These are phyloP conservation scores for Zygoascus tannicola DNA, from an alignment of 805 yeast genomes.

Conservation along the genomic window DNA sequence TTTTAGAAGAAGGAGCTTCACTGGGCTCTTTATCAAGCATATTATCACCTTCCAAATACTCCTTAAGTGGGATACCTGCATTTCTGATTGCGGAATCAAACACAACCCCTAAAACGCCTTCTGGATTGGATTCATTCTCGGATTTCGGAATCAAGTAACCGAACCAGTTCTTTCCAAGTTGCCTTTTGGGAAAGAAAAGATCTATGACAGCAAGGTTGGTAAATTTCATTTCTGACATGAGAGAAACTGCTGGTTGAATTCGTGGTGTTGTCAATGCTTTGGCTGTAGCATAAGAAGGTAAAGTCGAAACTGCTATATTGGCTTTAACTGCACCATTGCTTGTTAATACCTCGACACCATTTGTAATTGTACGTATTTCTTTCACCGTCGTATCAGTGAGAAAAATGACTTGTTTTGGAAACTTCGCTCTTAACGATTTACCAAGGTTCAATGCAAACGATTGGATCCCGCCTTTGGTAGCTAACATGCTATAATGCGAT, in stretches of 20 bases:
- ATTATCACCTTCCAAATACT: slow-evolving; percentile 3
- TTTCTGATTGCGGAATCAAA: slow-evolving; percentile 81
- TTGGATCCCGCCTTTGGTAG: slow-evolving; percentile 22
- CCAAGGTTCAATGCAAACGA: slow-evolving; percentile 20
- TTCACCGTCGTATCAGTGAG: slow-evolving; percentile 12
- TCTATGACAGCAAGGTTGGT: slow-evolving; percentile 60
- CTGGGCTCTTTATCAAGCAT: not conserved
- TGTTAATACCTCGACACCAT: slow-evolving; percentile 8
- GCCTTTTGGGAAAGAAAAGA: slow-evolving; percentile 43
- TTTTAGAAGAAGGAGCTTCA: not conserved
- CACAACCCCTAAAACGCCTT: slow-evolving; percentile 70
- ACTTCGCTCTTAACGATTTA: slow-evolving; percentile 11
- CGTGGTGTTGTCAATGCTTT: slow-evolving; percentile 6
- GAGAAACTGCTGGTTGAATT: slow-evolving; percentile 7
- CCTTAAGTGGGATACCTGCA: slow-evolving; percentile 32
- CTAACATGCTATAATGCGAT: slow-evolving; percentile 11
- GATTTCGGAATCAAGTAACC: slow-evolving; percentile 76
- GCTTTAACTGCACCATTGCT: not conserved
- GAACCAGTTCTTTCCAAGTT: slow-evolving; percentile 52
- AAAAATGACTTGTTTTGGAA: slow-evolving; percentile 18
- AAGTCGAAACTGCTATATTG: slow-evolving; percentile 15
- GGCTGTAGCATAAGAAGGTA: slow-evolving; percentile 14
- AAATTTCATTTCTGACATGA: slow-evolving; percentile 41
- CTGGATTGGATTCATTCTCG: slow-evolving; percentile 37
- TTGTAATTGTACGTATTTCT: slow-evolving; percentile 2